These are phyloP conservation scores for Phragmites australis DNA, from an alignment of 176 grass and related monocot genomes.

Conservation along the genomic window DNA sequence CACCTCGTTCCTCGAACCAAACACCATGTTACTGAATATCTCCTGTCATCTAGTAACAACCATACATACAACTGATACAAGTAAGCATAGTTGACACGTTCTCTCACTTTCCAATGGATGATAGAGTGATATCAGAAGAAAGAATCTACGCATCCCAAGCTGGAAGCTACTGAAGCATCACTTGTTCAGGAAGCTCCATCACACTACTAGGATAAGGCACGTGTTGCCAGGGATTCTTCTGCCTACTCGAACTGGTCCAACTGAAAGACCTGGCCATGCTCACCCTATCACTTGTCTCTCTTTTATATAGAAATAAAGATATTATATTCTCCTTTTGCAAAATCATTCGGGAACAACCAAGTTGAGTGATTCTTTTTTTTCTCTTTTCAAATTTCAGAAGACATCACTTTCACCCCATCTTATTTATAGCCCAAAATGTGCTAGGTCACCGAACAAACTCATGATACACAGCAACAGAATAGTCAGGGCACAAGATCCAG, in stretches of 20 bases:
- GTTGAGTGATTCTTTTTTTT: background rate
- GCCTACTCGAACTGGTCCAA: background rate
- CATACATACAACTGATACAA: no score
- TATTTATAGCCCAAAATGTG: constrained; percentile 13
- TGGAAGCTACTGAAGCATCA: no score
- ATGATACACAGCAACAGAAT: background rate
- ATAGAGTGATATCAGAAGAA: background rate
- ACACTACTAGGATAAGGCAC: background rate
- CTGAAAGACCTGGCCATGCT: background rate
- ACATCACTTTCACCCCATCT: constrained; percentile 16
- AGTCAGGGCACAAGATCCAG: background rate
- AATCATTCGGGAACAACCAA: background rate
- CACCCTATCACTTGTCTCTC: background rate
- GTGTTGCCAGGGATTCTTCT: background rate
- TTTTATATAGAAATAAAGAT: background rate
- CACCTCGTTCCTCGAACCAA: no score
- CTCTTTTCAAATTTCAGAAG: background rate
- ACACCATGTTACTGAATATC: no score
- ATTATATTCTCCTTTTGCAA: background rate
- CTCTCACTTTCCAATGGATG: background rate
- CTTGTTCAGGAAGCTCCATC: background rate
- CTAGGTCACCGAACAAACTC: background rate
- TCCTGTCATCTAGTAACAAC: no score
- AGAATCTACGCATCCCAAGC: background rate
- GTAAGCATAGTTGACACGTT: no score